A percentile compares a stretch with the other conserved stretches of the same genome.
Evolutionary conservation across 345 rosid genomes (phyloP).

Genomic region (Boechera retrofracta): DNA sequence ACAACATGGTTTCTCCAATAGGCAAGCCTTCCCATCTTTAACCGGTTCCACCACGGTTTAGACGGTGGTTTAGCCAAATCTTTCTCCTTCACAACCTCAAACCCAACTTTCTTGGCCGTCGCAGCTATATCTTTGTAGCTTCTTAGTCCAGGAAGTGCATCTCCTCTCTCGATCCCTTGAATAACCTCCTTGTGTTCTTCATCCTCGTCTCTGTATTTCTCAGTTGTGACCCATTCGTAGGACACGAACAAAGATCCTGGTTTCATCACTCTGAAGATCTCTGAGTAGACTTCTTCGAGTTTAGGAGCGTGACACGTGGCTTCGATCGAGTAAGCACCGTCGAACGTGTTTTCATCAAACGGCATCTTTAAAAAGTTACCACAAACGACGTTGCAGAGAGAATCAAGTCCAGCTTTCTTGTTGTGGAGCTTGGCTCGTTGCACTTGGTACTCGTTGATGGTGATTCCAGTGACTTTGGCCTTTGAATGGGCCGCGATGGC

Average conservation of each 20-base stretch:
- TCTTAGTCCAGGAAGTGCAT: constrained; percentile 87
- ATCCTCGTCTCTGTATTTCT: constrained; percentile 53
- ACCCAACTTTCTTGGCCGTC: constrained; percentile 76
- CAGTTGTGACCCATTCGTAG: constrained; percentile 96
- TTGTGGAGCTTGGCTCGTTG: constrained; percentile 83
- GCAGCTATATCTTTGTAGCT: constrained; percentile 61
- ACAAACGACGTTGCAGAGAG: constrained; percentile 79
- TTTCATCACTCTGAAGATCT: constrained; percentile 78
- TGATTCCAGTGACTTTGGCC: constrained; percentile 85
- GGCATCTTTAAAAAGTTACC: constrained; percentile 95
- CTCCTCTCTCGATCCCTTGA: constrained; percentile 90
- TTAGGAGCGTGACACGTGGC: constrained; percentile 98
- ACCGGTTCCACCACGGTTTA: constrained; percentile 84
- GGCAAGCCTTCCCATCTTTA: constrained; percentile 86
- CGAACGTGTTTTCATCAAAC: constrained; percentile 70
- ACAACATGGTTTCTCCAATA: constrained; percentile 96
- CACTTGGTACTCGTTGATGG: constrained; percentile 96
- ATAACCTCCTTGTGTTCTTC: constrained; percentile 74
- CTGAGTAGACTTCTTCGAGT: constrained; percentile 82
- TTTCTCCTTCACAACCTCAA: constrained; percentile 80
- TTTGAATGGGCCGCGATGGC: constrained; percentile 96
- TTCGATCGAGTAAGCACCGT: constrained; percentile 97
- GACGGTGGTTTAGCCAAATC: constrained; percentile 89
- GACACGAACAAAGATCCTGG: constrained; percentile 84
- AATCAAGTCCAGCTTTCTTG: constrained; percentile 82